Evolutionary conservation across 2,329 filamentous ascomycete species (phyloP).

Genomic region (Claviceps pazoutovae): DNA sequence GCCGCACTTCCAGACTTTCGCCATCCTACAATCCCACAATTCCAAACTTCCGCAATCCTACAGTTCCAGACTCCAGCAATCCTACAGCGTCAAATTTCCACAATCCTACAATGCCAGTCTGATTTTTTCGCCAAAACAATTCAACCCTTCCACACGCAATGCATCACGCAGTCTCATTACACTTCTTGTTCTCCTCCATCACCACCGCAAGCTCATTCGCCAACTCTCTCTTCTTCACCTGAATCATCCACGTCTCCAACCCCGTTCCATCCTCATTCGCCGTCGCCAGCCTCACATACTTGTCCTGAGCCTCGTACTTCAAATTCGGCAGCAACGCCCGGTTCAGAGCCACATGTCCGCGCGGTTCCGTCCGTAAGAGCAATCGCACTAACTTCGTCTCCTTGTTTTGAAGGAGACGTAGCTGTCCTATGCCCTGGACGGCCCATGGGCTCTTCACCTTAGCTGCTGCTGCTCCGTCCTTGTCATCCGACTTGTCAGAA

Average conservation of each 20-base stretch:
- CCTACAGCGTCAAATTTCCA: too few species aligned
- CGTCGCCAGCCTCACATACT: conserved; percentile 45
- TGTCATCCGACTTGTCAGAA: conserved; percentile 22
- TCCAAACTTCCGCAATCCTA: too few species aligned
- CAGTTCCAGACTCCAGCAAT: too few species aligned
- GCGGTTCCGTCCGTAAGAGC: conserved; percentile 60
- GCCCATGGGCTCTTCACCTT: conserved; percentile 49
- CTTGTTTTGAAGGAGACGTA: conserved; percentile 63
- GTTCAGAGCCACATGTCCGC: conserved; percentile 63
- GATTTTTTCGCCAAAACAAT: too few species aligned
- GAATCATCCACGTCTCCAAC: conserved; percentile 57
- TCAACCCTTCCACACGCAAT: neutral
- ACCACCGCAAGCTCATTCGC: conserved; percentile 38
- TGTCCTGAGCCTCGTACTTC: conserved; percentile 46
- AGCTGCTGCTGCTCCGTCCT: conserved; percentile 21
- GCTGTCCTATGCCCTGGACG: conserved; percentile 54
- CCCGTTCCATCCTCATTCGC: conserved; percentile 43
- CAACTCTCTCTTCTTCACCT: conserved; percentile 51
- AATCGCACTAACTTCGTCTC: conserved; percentile 52
- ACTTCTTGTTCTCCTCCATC: conserved; percentile 39
- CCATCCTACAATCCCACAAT: too few species aligned
- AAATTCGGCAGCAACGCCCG: conserved; percentile 46
- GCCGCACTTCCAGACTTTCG: too few species aligned
- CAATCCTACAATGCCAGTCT: too few species aligned
- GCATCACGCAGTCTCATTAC: conserved; percentile 35